Conservation (phyloP, 805 yeast species). For the Saccharomycopsis oosterbeekiorum region DNA sequence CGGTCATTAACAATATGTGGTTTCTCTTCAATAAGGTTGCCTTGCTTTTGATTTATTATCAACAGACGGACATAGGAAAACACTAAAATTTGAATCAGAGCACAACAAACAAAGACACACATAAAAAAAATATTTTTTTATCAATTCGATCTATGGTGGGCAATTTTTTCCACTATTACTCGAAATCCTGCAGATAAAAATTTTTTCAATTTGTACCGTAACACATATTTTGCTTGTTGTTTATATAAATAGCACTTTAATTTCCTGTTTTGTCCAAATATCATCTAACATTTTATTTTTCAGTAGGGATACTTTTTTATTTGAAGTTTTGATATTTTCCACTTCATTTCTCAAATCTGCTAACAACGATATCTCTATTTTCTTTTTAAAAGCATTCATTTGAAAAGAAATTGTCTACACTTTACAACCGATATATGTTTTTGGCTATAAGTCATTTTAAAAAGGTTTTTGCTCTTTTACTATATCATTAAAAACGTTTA, state of each 20-base stretch:
- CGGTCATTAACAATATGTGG: neutral
- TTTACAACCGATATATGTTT: neutral
- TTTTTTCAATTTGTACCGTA: neutral
- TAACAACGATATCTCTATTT: neutral
- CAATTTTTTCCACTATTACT: neutral
- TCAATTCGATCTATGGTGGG: slow-evolving; percentile 1
- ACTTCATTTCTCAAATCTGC: neutral
- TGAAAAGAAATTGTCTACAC: neutral
- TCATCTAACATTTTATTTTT: neutral
- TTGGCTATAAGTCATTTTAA: neutral
- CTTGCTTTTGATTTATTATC: neutral
- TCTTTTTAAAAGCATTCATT: neutral
- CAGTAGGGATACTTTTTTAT: neutral
- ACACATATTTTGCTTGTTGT: neutral
- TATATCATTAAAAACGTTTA: neutral
- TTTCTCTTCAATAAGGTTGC: too few species aligned
- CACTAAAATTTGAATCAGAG: neutral
- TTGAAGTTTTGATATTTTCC: neutral
- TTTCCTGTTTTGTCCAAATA: neutral
- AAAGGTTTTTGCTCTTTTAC: neutral
- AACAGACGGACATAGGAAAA: too few species aligned
- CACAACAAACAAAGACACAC: neutral
- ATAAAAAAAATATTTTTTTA: neutral
- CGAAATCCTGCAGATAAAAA: neutral
- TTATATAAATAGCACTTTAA: neutral